Base-by-base conservation (phyloP, 164 flowering plant species). In the Cinnamomum micranthum region DNA sequence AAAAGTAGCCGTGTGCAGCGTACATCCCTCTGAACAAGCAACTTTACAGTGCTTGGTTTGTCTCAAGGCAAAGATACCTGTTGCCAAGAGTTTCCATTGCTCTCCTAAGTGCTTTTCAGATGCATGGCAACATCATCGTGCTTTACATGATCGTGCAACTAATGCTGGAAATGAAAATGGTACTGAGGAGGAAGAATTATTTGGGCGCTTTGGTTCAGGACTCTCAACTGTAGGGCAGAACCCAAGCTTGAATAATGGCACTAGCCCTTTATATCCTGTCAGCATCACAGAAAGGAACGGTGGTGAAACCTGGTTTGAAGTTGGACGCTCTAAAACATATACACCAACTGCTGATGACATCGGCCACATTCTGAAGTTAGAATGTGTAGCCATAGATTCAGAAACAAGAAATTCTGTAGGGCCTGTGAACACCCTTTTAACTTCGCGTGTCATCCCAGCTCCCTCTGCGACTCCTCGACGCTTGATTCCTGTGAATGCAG, bases 91-190 rank as follows among this genome's bases (percentile, higher is more conserved):
- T 81, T 95, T 91, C 74, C 99, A 95, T 76, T 93, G 99, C 69
- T 80, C 97, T 22, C 73, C 89, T 17, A 87, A 81, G 79, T 93
- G 99, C 85, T 95, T 95, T 76, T 88, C 92, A n/a, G 96, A 95
- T 89, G 95, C 99, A 72, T 95, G 99, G 99, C 97, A 93, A 78
- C 99, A 95, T 80, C 99, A 95, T 80, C 97, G 98, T 78, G 87
- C 81, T 78, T 77, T 93, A 41, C 99, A 95, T 84, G 99, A 95
- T 6, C 95, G 96, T 65, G 99, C 98, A 51, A 91, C 95, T 33
- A 90, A 85, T 85, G 92, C 97, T 78, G 84, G 84, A 10, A 91
- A 86, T 79, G 96, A 89, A 79, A 93, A 87, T 86, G 97, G 92
- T 68, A 84, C 84, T 60, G 96, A 92, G 74, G 98, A 95, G 65